A percentile compares a stretch with the other conserved stretches of the same genome.
These are phyloP conservation scores for Nakazawaea laoshanensis DNA, from an alignment of 805 yeast species.

Conservation along the genomic window DNA sequence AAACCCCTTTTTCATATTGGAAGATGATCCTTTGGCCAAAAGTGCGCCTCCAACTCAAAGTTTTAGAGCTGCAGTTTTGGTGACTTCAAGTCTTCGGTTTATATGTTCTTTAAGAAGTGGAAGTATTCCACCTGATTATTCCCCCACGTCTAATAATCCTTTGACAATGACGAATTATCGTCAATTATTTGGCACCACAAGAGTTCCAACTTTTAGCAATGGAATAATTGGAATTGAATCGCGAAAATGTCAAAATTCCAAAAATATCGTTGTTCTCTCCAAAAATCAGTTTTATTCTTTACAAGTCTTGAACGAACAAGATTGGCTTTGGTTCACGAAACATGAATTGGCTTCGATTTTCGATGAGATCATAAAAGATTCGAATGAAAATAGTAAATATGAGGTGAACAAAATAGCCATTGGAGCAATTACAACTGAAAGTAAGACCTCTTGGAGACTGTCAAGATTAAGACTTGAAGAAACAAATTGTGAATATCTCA, in stretches of 20 bases:
- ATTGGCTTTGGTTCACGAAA: constrained; percentile 41
- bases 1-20: constrained; percentile 67
- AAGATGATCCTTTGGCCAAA: constrained; percentile 61
- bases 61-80: constrained; percentile 58
- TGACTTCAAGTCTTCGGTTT: constrained; percentile 61
- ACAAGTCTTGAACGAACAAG: constrained; percentile 34
- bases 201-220: too few species aligned
- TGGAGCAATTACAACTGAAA: constrained; percentile 49
- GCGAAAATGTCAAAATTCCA: constrained; percentile 27
- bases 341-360: constrained; percentile 38
- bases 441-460: constrained; percentile 37
- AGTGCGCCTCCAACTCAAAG: constrained; percentile 52
- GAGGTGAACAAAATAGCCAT: constrained; percentile 36
- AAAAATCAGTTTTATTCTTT: constrained; percentile 42
- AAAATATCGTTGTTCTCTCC: constrained; percentile 42
- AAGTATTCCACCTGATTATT: constrained; percentile 46
- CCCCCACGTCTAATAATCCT: constrained; percentile 40
- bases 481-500: constrained; percentile 27
- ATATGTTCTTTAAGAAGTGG: constrained; percentile 48
- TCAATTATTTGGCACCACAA: constrained; percentile 62
- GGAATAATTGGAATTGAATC: constrained; percentile 32
- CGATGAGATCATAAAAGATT: constrained; percentile 31
- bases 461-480: constrained; percentile 33
- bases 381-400: constrained; percentile 24
- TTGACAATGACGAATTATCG: constrained; percentile 62